A percentile compares a stretch with the other conserved stretches of the same genome.
These are phyloP conservation scores for Arthrobotrys sinensis DNA, from an alignment of 2,329 filamentous ascomycete species.

Conservation along the genomic window DNA sequence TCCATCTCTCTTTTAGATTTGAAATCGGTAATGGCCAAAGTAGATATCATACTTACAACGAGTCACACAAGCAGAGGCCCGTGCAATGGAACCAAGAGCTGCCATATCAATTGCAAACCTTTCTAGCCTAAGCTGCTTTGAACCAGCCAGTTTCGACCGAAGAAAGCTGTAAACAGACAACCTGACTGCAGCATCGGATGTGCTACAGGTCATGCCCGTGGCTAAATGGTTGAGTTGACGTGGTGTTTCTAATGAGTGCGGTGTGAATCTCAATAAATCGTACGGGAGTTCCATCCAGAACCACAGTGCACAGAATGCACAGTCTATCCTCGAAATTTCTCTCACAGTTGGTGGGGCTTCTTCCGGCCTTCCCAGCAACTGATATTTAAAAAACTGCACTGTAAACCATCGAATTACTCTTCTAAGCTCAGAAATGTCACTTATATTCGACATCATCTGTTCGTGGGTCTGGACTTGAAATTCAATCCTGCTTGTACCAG, in stretches of 20 bases:
- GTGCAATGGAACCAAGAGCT: neutral
- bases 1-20: neutral
- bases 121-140: neutral
- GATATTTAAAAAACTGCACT: conserved; percentile 3
- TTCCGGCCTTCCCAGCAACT: neutral
- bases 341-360: neutral
- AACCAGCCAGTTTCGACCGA: neutral
- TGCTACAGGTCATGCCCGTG: neutral
- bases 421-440: neutral
- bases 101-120: neutral
- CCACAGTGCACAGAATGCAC: conserved; percentile 18
- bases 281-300: conserved; percentile 24
- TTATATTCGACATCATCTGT: neutral
- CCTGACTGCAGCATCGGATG: neutral
- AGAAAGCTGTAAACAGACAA: neutral
- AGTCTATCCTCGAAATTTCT: conserved; percentile 2
- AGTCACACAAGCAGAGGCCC: neutral
- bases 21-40: neutral
- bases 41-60: conserved; percentile 6
- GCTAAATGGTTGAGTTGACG: neutral
- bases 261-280: neutral
- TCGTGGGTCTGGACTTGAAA: neutral
- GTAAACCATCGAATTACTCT: conserved; percentile 26
- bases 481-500: too few relatives aligned
- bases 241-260: neutral